Percentiles rank a stretch among this genome's conserved stretches.
Evolutionary conservation across 1,139 yeast species (phyloP).

Genomic region (Arxiozyma slooffiae): DNA sequence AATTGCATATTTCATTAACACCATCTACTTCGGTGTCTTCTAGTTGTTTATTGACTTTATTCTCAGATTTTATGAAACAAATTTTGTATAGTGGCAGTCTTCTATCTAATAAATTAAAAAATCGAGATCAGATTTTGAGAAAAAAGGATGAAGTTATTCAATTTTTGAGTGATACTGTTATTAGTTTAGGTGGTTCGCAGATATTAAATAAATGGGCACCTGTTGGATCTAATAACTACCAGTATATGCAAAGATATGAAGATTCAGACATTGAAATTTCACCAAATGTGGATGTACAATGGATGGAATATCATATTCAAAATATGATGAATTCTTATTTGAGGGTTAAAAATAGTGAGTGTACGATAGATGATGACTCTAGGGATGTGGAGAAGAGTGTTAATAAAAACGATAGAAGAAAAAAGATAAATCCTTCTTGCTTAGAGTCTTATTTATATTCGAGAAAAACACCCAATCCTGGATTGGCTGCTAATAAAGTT

Average conservation of each 20-base stretch:
- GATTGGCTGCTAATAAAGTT: background rate
- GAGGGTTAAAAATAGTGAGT: too few relatives aligned
- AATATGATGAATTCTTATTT: background rate
- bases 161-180: constrained; percentile 9
- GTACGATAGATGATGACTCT: background rate
- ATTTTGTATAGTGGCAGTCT: background rate
- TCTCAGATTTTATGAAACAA: background rate
- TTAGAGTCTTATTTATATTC: background rate
- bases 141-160: too few relatives aligned
- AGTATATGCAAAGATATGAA: constrained; percentile 5
- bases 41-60: background rate
- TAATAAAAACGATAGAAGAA: too few relatives aligned
- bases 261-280: background rate
- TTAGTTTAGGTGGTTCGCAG: constrained; percentile 20
- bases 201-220: constrained; percentile 28
- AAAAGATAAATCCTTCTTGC: background rate
- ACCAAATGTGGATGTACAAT: background rate
- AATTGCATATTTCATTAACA: background rate
- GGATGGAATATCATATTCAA: background rate
- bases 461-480: background rate
- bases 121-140: too few relatives aligned
- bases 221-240: constrained; percentile 19
- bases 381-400: background rate
- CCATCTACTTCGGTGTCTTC: background rate
- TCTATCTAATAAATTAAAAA: background rate